Percentiles rank a stretch among this genome's conserved stretches.
Conservation (phyloP, 1,139 yeast genomes). For the Zygoascus sp. region DNA sequence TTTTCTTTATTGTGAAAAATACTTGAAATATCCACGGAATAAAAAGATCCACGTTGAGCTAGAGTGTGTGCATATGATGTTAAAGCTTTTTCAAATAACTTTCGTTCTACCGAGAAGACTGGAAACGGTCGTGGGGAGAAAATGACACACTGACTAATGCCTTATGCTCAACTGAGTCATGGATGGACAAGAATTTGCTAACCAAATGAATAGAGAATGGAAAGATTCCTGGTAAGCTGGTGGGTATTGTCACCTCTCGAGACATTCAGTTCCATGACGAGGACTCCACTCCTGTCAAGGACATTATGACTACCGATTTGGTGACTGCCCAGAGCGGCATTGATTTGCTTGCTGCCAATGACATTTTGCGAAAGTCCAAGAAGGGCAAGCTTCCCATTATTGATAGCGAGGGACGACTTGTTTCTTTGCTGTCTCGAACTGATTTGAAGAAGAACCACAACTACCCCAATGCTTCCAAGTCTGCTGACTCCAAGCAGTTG, state of each 20-base stretch:
- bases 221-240: slow-evolving; percentile 77
- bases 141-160: slow-evolving; percentile 29
- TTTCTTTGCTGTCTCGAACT: slow-evolving; percentile 88
- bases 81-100: slow-evolving; percentile 59
- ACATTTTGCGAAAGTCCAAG: slow-evolving; percentile 83
- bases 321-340: slow-evolving; percentile 73
- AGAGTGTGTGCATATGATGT: slow-evolving; percentile 51
- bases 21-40: no score
- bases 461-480: slow-evolving; percentile 93
- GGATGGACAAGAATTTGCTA: slow-evolving; percentile 14
- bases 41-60: not conserved
- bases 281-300: slow-evolving; percentile 54
- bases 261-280: slow-evolving; percentile 94
- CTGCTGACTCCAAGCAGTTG: slow-evolving; percentile 87
- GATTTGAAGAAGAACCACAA: slow-evolving; percentile 94
- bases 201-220: slow-evolving; percentile 59
- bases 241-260: slow-evolving; percentile 95
- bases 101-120: slow-evolving; percentile 93
- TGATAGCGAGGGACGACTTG: slow-evolving; percentile 69
- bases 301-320: slow-evolving; percentile 86
- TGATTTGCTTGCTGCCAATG: slow-evolving; percentile 80
- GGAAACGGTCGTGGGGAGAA: slow-evolving; percentile 97
- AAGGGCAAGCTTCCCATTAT: slow-evolving; percentile 97
- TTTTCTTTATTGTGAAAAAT: slow-evolving; percentile 9
- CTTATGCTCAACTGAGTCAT: not conserved